Conservation (phyloP, 768 basidiomycete species). For the Holtermannia corniformis region DNA sequence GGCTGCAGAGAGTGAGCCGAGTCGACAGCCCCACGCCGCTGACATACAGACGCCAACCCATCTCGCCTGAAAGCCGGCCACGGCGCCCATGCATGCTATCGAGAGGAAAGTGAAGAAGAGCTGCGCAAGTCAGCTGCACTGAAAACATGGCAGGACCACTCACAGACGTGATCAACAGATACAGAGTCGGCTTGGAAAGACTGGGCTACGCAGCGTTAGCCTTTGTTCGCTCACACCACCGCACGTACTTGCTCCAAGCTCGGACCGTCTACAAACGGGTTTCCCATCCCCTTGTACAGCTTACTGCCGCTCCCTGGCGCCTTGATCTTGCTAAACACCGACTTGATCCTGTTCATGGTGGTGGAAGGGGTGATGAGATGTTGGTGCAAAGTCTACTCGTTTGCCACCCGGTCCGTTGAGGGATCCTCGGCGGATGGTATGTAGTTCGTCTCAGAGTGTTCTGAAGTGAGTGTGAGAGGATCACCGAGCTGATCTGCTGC, state of each 20-base stretch:
- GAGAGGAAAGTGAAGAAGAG: constrained; percentile 88
- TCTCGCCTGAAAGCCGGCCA: constrained; percentile 78
- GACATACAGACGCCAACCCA: constrained; percentile 80
- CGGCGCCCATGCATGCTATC: constrained; percentile 82
- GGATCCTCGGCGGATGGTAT: too few species aligned
- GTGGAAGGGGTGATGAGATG: not conserved
- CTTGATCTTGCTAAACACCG: constrained; percentile 8
- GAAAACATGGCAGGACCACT: not conserved
- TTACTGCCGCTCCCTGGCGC: constrained; percentile 10
- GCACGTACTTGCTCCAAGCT: constrained; percentile 25
- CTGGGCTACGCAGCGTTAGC: not conserved
- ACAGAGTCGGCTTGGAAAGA: not conserved
- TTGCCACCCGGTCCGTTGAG: too few species aligned
- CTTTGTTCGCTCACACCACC: not conserved
- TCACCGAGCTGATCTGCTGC: too few species aligned
- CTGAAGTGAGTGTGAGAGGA: too few species aligned
- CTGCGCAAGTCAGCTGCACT: constrained; percentile 37
- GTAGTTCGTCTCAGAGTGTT: too few species aligned
- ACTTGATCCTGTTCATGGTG: constrained; percentile 15
- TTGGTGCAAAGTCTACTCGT: too few species aligned
- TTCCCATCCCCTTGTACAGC: constrained; percentile 7
- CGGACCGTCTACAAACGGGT: constrained; percentile 31
- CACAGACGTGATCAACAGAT: constrained; percentile 5
- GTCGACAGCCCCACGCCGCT: not conserved
- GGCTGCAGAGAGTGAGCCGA: constrained; percentile 46